Evolutionary conservation across 371 early-diverging fungal genomes (phyloP), one percentile per base, ranked within the genome.

Genomic region (Blakeslea trispora): DNA sequence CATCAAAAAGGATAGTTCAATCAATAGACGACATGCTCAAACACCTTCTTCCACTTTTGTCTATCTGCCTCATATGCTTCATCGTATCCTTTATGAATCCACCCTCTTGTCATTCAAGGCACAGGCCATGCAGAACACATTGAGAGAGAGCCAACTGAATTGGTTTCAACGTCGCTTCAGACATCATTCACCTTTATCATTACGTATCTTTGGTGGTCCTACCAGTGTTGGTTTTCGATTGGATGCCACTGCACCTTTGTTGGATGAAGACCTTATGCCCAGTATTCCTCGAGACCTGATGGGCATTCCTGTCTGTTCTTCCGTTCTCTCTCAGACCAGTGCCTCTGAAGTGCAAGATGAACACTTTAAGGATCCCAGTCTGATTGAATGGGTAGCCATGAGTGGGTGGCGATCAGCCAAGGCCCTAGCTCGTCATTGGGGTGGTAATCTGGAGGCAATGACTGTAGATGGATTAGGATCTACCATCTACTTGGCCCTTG

Each of bases 391-490:
- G 64, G 59, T 59, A 5, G 58, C 53, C 0, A 52, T 61, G 43
- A 53, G 58, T 43, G 77, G 74, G 5, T 74, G 72, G 68, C 52
- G 66, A 22, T 50, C 61, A 14, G 67, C 76, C 11, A 71, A 68
- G 31, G 58, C 73, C 19, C 62, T 84, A 32, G 84, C 87, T 15
- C 70, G 77, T 23, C 89, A 90, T 64, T 90, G 85, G 71, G 90
- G 90, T 34, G 91, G 91, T 24, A 88, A 90, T 42, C 63, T 91
- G 31, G 82, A 83, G 28, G 66, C 81, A 13, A 81, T 88, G 6
- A 84, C 86, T 0, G 85, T 86, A 69, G 88, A 91, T 37, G 89
- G 89, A 9, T 77, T 86, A 37, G 91, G 91, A 7, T 83, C 90
- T 1, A 90, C 89, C 39, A 73, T 84, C 23, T 91, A 86, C 49